Evolutionary conservation across 2,329 filamentous ascomycete species (phyloP).

Genomic region (Eurotiales sp.): DNA sequence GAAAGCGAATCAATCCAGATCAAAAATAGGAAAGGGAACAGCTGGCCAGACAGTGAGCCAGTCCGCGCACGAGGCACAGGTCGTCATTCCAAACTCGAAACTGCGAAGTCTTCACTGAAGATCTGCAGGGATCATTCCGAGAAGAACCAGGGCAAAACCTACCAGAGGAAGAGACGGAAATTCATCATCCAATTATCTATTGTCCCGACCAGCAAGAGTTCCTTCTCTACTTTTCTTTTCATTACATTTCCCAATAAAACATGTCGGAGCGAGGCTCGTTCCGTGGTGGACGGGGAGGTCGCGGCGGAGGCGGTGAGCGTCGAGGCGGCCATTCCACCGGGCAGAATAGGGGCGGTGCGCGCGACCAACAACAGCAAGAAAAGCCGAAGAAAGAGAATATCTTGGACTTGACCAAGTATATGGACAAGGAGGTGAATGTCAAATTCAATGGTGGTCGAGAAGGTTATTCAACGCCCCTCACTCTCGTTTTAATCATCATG

Average conservation of each 20-base stretch:
- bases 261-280: slow-evolving; percentile 51
- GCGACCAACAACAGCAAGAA: slow-evolving; percentile 53
- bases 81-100: no score
- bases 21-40: no score
- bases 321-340: slow-evolving; percentile 31
- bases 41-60: no score
- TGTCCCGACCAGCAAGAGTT: neutral
- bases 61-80: no score
- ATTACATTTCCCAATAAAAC: neutral
- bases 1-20: neutral
- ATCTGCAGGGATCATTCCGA: neutral
- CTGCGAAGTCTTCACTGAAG: no score
- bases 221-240: neutral
- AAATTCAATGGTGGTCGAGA: slow-evolving; percentile 96
- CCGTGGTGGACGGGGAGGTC: slow-evolving; percentile 41
- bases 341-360: slow-evolving; percentile 46
- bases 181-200: no score
- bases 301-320: slow-evolving; percentile 36
- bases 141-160: no score
- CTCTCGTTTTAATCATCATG: no score
- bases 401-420: slow-evolving; percentile 88
- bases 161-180: no score
- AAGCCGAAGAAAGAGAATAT: slow-evolving; percentile 96
- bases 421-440: slow-evolving; percentile 92
- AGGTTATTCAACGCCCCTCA: no score